Base-by-base conservation (phyloP, 2,329 filamentous ascomycete genomes). In the Stagonosporopsis chrysanthemi region DNA sequence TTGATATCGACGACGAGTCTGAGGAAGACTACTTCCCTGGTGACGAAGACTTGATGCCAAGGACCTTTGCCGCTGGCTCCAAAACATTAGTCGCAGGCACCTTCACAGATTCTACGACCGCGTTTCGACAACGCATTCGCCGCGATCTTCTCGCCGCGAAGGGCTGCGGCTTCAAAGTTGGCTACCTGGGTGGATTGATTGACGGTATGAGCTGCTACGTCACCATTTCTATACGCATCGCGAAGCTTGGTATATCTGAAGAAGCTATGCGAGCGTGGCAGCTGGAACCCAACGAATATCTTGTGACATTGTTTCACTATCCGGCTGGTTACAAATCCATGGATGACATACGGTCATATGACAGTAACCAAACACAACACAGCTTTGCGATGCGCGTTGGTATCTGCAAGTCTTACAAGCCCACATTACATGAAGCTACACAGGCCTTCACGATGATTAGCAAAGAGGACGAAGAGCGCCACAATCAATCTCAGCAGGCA, bases 231-330 rank as follows among this genome's bases (percentile, higher is more conserved):
- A 84, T 90, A 28, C 86, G 86, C 4, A 84, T 90, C 28, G 79
- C 83, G 4, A 90, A 89, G 65, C 83, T 97, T 1, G 87, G 84
- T 0, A 84, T 97, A 12, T 89, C 90, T 0, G 83, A 88, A 35
- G 90, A 93, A 68, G 88, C 87, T 0, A 84, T 91, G 75, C 83
- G 89, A 67, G 90, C 92, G 1, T 97, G 92, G 92, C 83, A 88
- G 58, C 73, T 97, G 11, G 76, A 84, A 14, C 76, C 81, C 0
- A 75, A 81, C 0, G 88, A 92, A 31, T 93, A 94, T 67, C 74
- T 96, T 36, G 84, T 94, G 4, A 80, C 96, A 4, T 79, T 97
- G 22, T 83, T 95, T 40, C 83, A 84, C 33, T 90, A 90, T 62
- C 77, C 81, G 0, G 73, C 75, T n/a, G 81, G 79, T 0, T 96